Conservation (phyloP, 345 rosid species). For the Heritiera littoralis region DNA sequence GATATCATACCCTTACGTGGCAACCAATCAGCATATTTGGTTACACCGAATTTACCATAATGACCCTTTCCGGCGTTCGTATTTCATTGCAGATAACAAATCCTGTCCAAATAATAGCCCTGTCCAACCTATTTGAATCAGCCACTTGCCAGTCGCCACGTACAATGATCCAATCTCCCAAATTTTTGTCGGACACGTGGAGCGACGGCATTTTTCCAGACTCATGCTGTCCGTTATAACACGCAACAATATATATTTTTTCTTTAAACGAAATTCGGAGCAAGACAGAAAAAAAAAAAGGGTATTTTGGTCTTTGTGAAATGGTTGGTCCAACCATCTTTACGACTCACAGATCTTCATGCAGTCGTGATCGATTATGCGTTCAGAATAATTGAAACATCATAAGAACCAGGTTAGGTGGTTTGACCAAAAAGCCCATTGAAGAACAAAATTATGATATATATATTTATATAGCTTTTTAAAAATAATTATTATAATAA, state of each 20-base stretch:
- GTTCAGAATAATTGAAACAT: neutral
- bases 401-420: neutral
- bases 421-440: neutral
- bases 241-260: neutral
- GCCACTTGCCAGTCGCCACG: too few relatives aligned
- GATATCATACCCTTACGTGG: conserved; percentile 18
- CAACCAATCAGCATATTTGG: neutral
- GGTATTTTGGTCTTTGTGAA: neutral
- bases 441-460: neutral
- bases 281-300: neutral
- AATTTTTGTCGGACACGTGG: conserved; percentile 28
- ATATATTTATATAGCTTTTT: neutral
- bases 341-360: neutral
- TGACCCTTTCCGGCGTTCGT: neutral
- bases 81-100: too few relatives aligned
- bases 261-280: neutral
- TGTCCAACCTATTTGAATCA: too few relatives aligned
- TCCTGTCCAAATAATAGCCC: neutral
- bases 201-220: neutral
- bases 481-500: neutral
- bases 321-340: conserved; percentile 6
- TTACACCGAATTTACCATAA: neutral
- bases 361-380: neutral
- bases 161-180: neutral
- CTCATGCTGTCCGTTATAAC: neutral